Percentiles rank a stretch among this genome's conserved stretches.
Conservation (phyloP, 2,329 filamentous ascomycete species). For the Penicillium sp. region DNA sequence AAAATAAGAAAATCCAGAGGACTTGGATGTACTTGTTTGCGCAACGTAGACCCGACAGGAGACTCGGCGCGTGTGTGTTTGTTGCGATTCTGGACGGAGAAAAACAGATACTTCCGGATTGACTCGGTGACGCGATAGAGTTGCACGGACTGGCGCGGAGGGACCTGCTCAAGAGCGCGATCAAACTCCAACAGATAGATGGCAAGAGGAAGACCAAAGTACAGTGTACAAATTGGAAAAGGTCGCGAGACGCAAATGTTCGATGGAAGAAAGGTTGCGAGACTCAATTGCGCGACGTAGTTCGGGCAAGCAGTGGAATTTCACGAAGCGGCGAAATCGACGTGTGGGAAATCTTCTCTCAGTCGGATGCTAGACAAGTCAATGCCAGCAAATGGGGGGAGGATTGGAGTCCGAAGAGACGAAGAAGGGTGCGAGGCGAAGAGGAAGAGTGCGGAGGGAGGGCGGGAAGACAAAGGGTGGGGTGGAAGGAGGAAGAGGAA, state of each 20-base stretch:
- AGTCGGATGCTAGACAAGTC: conserved; percentile 43
- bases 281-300: conserved; percentile 13
- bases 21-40: too few relatives aligned
- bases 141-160: too few relatives aligned
- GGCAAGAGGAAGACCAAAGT: too few relatives aligned
- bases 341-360: conserved; percentile 23
- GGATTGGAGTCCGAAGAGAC: conserved; percentile 21
- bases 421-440: conserved; percentile 14
- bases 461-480: conserved; percentile 17
- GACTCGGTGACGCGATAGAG: too few relatives aligned
- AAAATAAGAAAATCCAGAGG: too few relatives aligned
- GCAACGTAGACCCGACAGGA: too few relatives aligned
- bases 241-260: conserved; percentile 13
- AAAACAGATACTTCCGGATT: too few relatives aligned
- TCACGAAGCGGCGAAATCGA: neutral
- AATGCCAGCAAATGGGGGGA: conserved; percentile 43
- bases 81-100: too few relatives aligned
- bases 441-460: conserved; percentile 15
- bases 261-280: neutral
- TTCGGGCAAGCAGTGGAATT: neutral
- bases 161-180: too few relatives aligned
- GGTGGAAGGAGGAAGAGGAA: conserved; percentile 17
- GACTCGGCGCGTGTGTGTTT: too few relatives aligned
- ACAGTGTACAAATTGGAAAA: neutral
- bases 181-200: too few relatives aligned